Evolutionary conservation across 2,329 filamentous ascomycete species (phyloP).

Genomic region (Dothideomycetidae sp.): DNA sequence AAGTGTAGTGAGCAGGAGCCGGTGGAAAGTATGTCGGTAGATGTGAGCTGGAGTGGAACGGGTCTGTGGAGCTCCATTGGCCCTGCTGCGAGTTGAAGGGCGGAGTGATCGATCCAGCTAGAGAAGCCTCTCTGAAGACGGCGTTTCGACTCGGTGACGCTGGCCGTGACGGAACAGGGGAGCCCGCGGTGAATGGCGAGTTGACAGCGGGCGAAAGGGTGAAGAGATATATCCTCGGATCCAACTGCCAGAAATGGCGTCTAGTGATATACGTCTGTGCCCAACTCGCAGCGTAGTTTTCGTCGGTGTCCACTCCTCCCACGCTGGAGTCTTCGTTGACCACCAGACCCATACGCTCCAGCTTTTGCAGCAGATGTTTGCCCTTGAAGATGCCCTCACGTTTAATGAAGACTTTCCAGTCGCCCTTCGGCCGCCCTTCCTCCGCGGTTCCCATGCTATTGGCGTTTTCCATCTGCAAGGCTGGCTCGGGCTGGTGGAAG

Average conservation of each 20-base stretch:
- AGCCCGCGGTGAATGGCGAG: constrained; percentile 35
- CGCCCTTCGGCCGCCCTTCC: constrained; percentile 59
- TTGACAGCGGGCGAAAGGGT: constrained; percentile 49
- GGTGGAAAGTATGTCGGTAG: constrained; percentile 86
- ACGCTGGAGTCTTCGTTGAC: constrained; percentile 61
- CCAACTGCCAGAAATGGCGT: constrained; percentile 82
- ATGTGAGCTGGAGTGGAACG: constrained; percentile 70
- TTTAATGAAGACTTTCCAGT: constrained; percentile 76
- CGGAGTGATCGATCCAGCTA: constrained; percentile 2
- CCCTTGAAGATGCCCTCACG: constrained; percentile 79
- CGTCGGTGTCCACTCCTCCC: constrained; percentile 38
- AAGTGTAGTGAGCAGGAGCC: constrained; percentile 63
- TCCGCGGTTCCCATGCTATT: constrained; percentile 50
- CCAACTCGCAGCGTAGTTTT: constrained; percentile 53
- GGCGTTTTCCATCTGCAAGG: constrained; percentile 46
- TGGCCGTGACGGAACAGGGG: constrained; percentile 23
- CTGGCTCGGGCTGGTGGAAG: constrained; percentile 73
- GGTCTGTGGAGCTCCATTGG: constrained; percentile 35
- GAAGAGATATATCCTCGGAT: constrained; percentile 76
- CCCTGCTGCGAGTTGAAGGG: constrained; percentile 3
- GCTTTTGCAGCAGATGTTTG: constrained; percentile 69
- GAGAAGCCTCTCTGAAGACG: constrained; percentile 15
- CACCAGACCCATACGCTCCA: constrained; percentile 85
- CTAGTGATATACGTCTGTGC: constrained; percentile 67
- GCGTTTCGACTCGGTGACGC: constrained; percentile 9